Evolutionary conservation across 495 filamentous ascomycete genomes (phyloP).

Genomic region (Xylaria venustula): DNA sequence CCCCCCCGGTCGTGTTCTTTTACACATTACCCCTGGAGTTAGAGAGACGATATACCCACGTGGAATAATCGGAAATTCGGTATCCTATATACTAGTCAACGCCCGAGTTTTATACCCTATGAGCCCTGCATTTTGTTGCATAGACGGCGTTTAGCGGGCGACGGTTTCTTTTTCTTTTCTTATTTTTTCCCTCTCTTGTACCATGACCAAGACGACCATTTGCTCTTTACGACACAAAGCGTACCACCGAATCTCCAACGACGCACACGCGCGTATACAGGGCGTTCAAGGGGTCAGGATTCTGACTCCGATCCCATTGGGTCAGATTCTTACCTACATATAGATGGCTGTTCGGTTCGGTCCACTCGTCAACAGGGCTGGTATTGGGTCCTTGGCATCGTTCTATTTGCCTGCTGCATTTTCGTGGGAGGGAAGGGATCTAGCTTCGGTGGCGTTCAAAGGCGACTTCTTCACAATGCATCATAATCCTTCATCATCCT

Average conservation of each 20-base stretch:
- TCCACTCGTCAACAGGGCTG: not conserved
- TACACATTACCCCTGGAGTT: constrained; percentile 5
- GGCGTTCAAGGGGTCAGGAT: not conserved
- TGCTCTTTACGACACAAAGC: not conserved
- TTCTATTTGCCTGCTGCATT: constrained; percentile 13
- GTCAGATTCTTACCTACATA: not conserved
- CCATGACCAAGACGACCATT: not conserved
- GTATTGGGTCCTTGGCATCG: not conserved
- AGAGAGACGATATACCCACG: constrained; percentile 10
- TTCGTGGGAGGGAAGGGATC: constrained; percentile 5
- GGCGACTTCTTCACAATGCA: constrained; percentile 1
- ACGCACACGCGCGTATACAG: not conserved
- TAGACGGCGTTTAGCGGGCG: constrained; percentile 15
- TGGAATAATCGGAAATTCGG: constrained; percentile 6
- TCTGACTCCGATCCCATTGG: not conserved
- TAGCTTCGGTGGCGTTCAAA: constrained; percentile 1
- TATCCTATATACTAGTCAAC: constrained; percentile 9
- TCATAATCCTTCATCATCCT: not conserved
- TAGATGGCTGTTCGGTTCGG: not conserved
- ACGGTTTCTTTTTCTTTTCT: constrained; percentile 6
- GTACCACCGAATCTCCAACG: not conserved
- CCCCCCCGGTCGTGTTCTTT: not conserved
- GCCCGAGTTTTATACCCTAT: constrained; percentile 12
- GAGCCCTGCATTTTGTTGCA: constrained; percentile 14
- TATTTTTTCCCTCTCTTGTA: not conserved